Percentiles rank a stretch among this genome's conserved stretches.
Conservation (phyloP, 495 filamentous ascomycete genomes). For the Lasiosphaeria miniovina region DNA sequence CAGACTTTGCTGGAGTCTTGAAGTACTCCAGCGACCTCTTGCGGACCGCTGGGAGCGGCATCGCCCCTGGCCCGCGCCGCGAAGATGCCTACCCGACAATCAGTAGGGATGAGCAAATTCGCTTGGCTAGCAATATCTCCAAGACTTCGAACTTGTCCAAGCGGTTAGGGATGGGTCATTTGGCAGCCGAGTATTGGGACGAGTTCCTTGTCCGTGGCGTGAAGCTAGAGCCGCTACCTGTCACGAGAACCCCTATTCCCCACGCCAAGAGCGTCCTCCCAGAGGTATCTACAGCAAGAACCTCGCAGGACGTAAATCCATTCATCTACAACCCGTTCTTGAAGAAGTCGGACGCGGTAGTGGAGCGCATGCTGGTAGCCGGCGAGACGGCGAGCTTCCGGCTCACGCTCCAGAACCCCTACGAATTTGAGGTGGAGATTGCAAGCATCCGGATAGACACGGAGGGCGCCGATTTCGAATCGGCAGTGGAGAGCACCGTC, state of each 20-base stretch:
- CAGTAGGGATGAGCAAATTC: slow-evolving; percentile 77
- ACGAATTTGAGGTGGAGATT: slow-evolving; percentile 86
- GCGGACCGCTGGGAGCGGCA: slow-evolving; percentile 73
- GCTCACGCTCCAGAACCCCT: slow-evolving; percentile 87
- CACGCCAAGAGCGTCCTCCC: slow-evolving; percentile 71
- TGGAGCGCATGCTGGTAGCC: slow-evolving; percentile 69
- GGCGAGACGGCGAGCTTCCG: slow-evolving; percentile 72
- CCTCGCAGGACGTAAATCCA: slow-evolving; percentile 65
- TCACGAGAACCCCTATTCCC: slow-evolving; percentile 58
- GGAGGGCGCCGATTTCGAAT: slow-evolving; percentile 67
- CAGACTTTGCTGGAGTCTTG: slow-evolving; percentile 84
- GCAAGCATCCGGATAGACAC: slow-evolving; percentile 75
- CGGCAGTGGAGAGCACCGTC: slow-evolving; percentile 58
- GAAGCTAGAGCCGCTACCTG: slow-evolving; percentile 54
- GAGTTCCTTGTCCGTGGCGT: slow-evolving; percentile 87
- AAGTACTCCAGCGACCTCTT: slow-evolving; percentile 81
- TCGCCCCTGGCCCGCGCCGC: slow-evolving; percentile 63
- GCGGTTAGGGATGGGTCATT: slow-evolving; percentile 63
- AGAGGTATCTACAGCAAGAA: slow-evolving; percentile 51
- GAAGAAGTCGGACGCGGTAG: slow-evolving; percentile 56
- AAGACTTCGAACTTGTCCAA: slow-evolving; percentile 74
- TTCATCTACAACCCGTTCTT: slow-evolving; percentile 92
- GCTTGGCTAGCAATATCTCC: slow-evolving; percentile 74
- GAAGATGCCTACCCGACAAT: slow-evolving; percentile 63
- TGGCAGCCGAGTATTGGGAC: slow-evolving; percentile 92